Base-by-base conservation (phyloP, 257 asterid genomes). In the Solanum paucissectum region DNA sequence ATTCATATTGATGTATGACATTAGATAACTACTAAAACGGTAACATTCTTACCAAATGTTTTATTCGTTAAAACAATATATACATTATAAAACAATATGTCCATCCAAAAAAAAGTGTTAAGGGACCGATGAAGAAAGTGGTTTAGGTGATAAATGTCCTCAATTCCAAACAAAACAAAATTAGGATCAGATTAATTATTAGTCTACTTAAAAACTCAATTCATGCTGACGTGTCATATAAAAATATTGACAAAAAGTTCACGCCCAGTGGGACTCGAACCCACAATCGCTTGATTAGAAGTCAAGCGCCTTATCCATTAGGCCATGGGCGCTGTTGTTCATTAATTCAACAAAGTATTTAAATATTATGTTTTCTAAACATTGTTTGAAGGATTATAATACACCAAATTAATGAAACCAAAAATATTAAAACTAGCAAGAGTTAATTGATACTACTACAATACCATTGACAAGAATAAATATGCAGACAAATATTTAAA, bases 261-360 rank as follows among this genome's bases (percentile, higher is more conserved):
- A 68, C 75, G 37, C 75, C 75, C 37, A 68, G 75, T 29, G 75
- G 38, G 75, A 68, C 38, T 68, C 75, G 37, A 68, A 27, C 75
- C 75, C 37, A 27, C 75, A 68, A 68, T 68, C 75, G 75, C 75
- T 68, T 68, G 75, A 29, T 68, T 68, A 27, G 75, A 68, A 68
- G 75, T 68, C 75, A 68, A 68, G 75, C 75, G 75, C 75, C 75
- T 12, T 27, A 68, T 68, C 75, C 37, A 68, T 68, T 68, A 68
- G 75, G 44, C 44, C 79, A 72, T 33, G 44, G 25, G 79, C 79
- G 79, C 79, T 1, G 8, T 7, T 71, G 25, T 7, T 0, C 3
- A 1, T 4, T 1, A 1, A 1, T 3, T 0, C 0, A 14, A 32
- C n/a, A 23, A 23, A 23, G 7, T 0, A 1, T 0, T 21, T 1